Evolutionary conservation across 73 alveolate species (phyloP).

Genomic region (Paramecium caudatum): DNA sequence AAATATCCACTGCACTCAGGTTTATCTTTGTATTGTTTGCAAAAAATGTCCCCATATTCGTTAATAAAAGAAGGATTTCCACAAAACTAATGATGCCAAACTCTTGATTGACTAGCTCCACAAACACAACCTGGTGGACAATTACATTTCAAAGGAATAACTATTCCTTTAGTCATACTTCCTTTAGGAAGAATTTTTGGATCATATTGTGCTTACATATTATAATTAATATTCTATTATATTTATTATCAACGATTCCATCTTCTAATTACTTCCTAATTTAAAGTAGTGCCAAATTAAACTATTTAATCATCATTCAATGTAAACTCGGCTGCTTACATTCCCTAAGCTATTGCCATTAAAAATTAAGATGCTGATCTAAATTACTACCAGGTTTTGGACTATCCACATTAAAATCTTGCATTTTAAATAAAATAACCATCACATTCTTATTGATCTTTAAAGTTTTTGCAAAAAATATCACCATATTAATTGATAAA

Average conservation of each 20-base stretch:
- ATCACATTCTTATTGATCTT: not conserved
- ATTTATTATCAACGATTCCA: conserved; percentile 13
- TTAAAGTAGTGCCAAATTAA: no score
- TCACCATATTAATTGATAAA: not conserved
- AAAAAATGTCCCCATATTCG: conserved; percentile 15
- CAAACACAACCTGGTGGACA: conserved; percentile 8
- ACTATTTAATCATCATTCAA: no score
- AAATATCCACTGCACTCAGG: not conserved
- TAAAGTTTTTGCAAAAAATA: conserved; percentile 17
- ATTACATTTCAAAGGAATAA: not conserved
- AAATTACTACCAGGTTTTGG: not conserved
- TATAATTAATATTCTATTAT: no score
- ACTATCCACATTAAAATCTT: not conserved
- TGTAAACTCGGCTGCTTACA: conserved; percentile 11
- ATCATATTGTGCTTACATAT: no score
- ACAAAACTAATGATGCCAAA: conserved; percentile 14
- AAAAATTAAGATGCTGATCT: not conserved
- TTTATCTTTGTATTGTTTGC: not conserved
- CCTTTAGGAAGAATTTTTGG: no score
- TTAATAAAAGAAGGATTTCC: conserved; percentile 11
- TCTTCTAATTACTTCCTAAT: not conserved
- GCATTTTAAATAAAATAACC: conserved; percentile 18
- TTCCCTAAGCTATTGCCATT: conserved; percentile 6
- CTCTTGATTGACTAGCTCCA: not conserved
- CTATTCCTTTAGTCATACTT: not conserved